These are phyloP conservation scores for Entophlyctis helioformis DNA, from an alignment of 192 early-diverging fungal genomes.

Conservation along the genomic window DNA sequence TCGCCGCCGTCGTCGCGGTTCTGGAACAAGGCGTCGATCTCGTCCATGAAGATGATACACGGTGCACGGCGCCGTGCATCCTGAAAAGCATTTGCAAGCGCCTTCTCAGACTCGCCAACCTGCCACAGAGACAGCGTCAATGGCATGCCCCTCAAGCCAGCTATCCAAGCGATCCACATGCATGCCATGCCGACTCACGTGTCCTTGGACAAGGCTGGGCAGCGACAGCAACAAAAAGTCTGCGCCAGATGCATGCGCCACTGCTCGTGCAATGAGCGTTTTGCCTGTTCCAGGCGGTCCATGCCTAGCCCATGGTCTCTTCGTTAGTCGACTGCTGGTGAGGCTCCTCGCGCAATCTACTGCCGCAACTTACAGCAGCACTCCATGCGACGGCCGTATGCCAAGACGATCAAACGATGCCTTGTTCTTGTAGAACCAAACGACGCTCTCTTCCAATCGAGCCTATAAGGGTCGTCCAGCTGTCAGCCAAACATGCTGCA, in stretches of 20 bases:
- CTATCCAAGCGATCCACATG: neutral
- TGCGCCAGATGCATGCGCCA: conserved; percentile 64
- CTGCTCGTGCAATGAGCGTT: conserved; percentile 75
- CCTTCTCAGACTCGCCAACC: conserved; percentile 92
- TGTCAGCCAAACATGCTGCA: no score
- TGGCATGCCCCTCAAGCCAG: neutral
- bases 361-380: conserved; percentile 48
- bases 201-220: conserved; percentile 74
- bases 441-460: conserved; percentile 59
- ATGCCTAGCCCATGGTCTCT: conserved; percentile 18
- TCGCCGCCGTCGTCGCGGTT: conserved; percentile 53
- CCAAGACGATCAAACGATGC: conserved; percentile 56
- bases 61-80: conserved; percentile 59
- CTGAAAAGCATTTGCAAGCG: conserved; percentile 60
- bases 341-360: no score
- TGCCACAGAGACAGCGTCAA: conserved; percentile 2
- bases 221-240: conserved; percentile 73
- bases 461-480: conserved; percentile 32
- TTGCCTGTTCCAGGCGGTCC: conserved; percentile 92
- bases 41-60: conserved; percentile 85
- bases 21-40: conserved; percentile 83
- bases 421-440: conserved; percentile 61
- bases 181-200: conserved; percentile 25
- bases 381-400: conserved; percentile 65
- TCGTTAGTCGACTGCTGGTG: neutral